Percentiles rank a stretch among this genome's conserved stretches.
These are phyloP conservation scores for Xylona heveae DNA, from an alignment of 495 filamentous ascomycete species.

Conservation along the genomic window DNA sequence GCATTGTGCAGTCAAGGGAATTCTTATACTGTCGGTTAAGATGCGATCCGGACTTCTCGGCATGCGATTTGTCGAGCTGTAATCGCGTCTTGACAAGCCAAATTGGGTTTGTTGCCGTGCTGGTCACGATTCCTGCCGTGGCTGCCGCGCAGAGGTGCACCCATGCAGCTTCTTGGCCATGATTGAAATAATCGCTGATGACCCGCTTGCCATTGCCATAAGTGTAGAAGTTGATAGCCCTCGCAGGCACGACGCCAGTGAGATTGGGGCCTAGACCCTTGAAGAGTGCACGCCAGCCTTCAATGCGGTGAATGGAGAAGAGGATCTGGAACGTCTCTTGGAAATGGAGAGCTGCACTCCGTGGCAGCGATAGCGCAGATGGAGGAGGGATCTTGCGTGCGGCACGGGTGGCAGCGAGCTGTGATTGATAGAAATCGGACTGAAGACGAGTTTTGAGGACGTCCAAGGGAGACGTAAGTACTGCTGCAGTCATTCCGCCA, in stretches of 20 bases:
- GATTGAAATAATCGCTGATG: conserved; percentile 41
- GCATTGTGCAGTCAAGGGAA: conserved; percentile 56
- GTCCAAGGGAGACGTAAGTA: conserved; percentile 73
- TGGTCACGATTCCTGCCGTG: conserved; percentile 54
- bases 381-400: conserved; percentile 23
- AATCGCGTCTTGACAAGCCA: conserved; percentile 83
- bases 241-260: conserved; percentile 67
- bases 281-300: conserved; percentile 72
- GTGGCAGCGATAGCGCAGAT: conserved; percentile 21
- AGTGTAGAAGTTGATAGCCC: conserved; percentile 72
- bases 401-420: conserved; percentile 24
- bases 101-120: conserved; percentile 77
- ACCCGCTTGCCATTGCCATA: conserved; percentile 77
- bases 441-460: conserved; percentile 81
- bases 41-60: conserved; percentile 13
- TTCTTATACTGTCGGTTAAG: conserved; percentile 49
- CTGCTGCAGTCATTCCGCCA: conserved; percentile 72
- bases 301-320: conserved; percentile 46
- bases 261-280: conserved; percentile 78
- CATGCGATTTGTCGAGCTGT: conserved; percentile 59
- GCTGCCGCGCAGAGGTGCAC: conserved; percentile 57
- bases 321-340: conserved; percentile 68
- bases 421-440: conserved; percentile 73
- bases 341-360: conserved; percentile 35
- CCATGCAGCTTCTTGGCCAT: conserved; percentile 40